phyloP scores from a whole-genome alignment of 2,329 filamentous ascomycete genomes.

The Camillea tinctor region DNA sequence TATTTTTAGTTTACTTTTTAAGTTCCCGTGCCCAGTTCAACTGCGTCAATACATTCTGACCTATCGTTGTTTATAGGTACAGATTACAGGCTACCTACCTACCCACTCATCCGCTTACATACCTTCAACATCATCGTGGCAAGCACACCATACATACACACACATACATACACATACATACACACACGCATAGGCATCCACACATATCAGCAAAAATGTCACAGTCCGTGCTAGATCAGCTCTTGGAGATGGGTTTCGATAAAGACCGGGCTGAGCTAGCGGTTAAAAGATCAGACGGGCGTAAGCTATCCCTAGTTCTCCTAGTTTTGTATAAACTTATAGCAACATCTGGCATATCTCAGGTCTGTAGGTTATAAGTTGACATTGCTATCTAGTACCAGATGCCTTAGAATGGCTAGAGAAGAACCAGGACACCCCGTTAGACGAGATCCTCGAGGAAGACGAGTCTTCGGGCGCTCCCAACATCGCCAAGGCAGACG shows the following conservation, averaged over 20 bases:
- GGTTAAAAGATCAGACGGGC: conserved; percentile 75
- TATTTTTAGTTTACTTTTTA: neutral
- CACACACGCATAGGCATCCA: neutral
- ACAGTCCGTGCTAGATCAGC: conserved; percentile 57
- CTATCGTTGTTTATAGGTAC: too few species aligned
- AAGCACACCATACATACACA: too few species aligned
- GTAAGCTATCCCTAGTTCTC: conserved; percentile 47
- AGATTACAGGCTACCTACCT: too few species aligned
- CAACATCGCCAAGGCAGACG: conserved; percentile 60
- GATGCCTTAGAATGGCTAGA: conserved; percentile 94
- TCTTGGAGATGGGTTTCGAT: conserved; percentile 79
- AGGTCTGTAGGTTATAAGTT: neutral
- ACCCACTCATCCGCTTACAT: too few species aligned
- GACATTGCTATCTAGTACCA: conserved; percentile 57
- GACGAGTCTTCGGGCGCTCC: conserved; percentile 53
- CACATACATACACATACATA: too few species aligned
- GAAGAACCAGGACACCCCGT: conserved; percentile 79
- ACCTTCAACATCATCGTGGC: too few species aligned
- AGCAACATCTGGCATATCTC: neutral
- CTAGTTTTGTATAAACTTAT: neutral
- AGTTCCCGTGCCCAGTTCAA: neutral
- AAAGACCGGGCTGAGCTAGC: conserved; percentile 78
- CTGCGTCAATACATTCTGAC: neutral
- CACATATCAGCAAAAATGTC: conserved; percentile 42
- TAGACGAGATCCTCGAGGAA: conserved; percentile 74